Conservation (phyloP, 768 basidiomycete species). For the Boletus barrowsii region DNA sequence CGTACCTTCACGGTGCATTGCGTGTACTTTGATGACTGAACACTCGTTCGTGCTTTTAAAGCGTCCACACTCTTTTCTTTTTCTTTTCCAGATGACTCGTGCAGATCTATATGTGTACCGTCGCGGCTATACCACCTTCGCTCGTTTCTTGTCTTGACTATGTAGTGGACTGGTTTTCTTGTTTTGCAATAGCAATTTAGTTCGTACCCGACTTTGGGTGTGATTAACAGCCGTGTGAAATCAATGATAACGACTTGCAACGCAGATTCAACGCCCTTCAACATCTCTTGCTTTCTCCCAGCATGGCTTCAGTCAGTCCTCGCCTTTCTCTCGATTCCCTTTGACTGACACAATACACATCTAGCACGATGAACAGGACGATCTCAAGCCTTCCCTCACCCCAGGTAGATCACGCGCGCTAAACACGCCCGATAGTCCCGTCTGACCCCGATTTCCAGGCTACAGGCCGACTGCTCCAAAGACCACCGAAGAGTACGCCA, state of each 20-base stretch:
- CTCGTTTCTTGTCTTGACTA: conserved; percentile 25
- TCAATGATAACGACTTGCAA: conserved; percentile 37
- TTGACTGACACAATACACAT: conserved; percentile 1
- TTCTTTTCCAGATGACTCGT: conserved; percentile 7
- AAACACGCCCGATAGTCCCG: conserved; percentile 1
- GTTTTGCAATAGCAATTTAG: conserved; percentile 28
- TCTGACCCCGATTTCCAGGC: conserved; percentile 43
- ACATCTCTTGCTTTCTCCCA: conserved; percentile 19
- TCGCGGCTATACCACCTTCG: conserved; percentile 26
- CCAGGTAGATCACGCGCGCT: conserved; percentile 47
- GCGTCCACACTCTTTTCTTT: conserved; percentile 20
- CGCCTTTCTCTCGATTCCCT: not conserved
- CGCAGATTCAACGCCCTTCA: conserved; percentile 16
- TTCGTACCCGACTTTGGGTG: conserved; percentile 2
- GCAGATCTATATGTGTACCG: conserved; percentile 19
- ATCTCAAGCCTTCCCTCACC: conserved; percentile 63
- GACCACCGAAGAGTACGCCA: conserved; percentile 76
- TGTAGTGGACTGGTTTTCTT: conserved; percentile 21
- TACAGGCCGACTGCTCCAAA: conserved; percentile 73
- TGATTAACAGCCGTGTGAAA: conserved; percentile 58
- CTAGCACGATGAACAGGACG: conserved; percentile 64
- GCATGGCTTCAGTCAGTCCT: conserved; percentile 54
- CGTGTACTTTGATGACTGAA: conserved; percentile 5
- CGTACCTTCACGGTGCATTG: not conserved
- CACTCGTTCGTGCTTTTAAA: conserved; percentile 23